A percentile compares a stretch with the other conserved stretches of the same genome.
Evolutionary conservation across 495 filamentous ascomycete genomes (phyloP).

Genomic region (Aspergillus funiculosus): DNA sequence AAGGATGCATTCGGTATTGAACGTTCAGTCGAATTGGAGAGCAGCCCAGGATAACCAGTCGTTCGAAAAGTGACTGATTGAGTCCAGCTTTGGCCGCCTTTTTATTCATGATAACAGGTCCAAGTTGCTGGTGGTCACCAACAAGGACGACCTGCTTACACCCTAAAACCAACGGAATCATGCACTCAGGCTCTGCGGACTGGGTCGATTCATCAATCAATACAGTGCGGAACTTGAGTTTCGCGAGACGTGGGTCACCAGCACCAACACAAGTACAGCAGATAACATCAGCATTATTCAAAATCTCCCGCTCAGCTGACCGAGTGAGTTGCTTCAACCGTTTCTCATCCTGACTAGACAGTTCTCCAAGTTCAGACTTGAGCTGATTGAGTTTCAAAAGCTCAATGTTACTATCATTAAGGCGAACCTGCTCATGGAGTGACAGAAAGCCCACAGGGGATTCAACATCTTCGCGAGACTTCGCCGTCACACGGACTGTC

Average conservation of each 20-base stretch:
- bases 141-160: slow-evolving; percentile 99
- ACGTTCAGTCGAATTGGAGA: slow-evolving; percentile 91
- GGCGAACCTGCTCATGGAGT: slow-evolving; percentile 92
- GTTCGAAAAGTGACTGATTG: slow-evolving; percentile 96
- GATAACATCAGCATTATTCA: slow-evolving; percentile 94
- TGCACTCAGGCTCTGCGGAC: slow-evolving; percentile 97
- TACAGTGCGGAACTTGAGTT: slow-evolving; percentile 97
- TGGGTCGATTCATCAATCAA: slow-evolving; percentile 98
- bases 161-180: slow-evolving; percentile 95
- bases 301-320: slow-evolving; percentile 88
- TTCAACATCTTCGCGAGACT: slow-evolving; percentile 97
- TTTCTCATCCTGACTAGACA: slow-evolving; percentile 96
- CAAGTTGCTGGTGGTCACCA: slow-evolving; percentile 96
- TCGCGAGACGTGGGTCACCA: slow-evolving; percentile 88
- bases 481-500: slow-evolving; percentile 95
- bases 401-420: slow-evolving; percentile 94
- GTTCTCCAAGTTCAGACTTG: slow-evolving; percentile 84
- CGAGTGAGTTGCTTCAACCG: slow-evolving; percentile 93
- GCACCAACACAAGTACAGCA: slow-evolving; percentile 99
- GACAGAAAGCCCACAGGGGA: slow-evolving; percentile 93
- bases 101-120: slow-evolving; percentile 99
- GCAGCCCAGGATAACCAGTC: slow-evolving; percentile 88
- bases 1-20: slow-evolving; percentile 99
- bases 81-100: slow-evolving; percentile 96
- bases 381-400: slow-evolving; percentile 85